These are phyloP conservation scores for Hypoxylon rubiginosum DNA, from an alignment of 2,329 filamentous ascomycete genomes.

Conservation along the genomic window DNA sequence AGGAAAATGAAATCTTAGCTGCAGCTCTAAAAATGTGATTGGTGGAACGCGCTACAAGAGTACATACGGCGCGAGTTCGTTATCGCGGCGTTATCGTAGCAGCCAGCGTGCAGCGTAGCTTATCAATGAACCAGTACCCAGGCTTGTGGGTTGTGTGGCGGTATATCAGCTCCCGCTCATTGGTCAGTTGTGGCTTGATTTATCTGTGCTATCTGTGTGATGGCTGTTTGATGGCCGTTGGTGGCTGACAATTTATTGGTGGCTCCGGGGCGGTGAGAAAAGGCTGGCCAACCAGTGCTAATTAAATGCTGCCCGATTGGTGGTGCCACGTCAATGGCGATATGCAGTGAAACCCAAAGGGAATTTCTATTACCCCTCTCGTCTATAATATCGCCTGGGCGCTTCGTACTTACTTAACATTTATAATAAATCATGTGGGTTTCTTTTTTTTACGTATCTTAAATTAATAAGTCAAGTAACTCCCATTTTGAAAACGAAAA, in stretches of 20 bases:
- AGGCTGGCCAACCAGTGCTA: not conserved
- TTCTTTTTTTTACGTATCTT: not conserved
- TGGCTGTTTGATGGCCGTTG: not conserved
- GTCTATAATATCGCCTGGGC: not conserved
- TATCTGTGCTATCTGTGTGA: not conserved
- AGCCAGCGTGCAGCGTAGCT: too few relatives aligned
- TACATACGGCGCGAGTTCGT: slow-evolving; percentile 10
- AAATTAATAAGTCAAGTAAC: not conserved
- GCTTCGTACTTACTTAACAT: not conserved
- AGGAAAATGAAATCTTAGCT: slow-evolving; percentile 24
- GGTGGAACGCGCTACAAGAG: slow-evolving; percentile 26
- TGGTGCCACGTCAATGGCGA: not conserved
- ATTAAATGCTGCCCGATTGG: not conserved
- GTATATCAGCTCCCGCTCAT: not conserved
- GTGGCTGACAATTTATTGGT: not conserved
- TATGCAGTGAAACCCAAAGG: not conserved
- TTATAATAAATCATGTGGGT: not conserved
- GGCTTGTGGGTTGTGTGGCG: not conserved
- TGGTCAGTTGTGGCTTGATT: not conserved
- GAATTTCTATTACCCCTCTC: not conserved
- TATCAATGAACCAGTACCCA: slow-evolving; percentile 4
- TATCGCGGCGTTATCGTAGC: not conserved
- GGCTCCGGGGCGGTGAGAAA: not conserved
- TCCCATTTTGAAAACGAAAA: not conserved
- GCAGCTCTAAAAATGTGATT: slow-evolving; percentile 23